These are phyloP conservation scores for Solanum neorickii DNA, from an alignment of 257 asterid genomes.

Conservation along the genomic window DNA sequence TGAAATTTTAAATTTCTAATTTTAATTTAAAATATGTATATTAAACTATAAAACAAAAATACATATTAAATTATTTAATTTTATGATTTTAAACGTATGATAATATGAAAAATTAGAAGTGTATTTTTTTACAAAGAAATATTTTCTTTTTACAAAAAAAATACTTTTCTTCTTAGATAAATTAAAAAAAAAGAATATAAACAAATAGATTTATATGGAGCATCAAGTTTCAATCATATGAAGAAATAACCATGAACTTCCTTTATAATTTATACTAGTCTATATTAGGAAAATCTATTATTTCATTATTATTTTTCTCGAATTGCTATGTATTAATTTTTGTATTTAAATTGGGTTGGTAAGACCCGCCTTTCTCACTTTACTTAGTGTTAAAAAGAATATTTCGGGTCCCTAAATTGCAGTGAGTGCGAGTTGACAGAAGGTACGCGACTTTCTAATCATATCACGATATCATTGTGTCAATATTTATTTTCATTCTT, in stretches of 20 bases:
- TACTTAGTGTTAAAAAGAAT: not conserved
- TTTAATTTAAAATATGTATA: not conserved
- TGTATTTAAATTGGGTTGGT: not conserved
- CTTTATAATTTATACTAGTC: not conserved
- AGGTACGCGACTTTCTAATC: not conserved
- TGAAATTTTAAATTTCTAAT: not conserved
- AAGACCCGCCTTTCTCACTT: not conserved
- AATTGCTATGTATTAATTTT: too few relatives aligned
- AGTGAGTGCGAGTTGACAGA: not conserved
- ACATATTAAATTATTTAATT: not conserved
- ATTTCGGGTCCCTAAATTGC: not conserved
- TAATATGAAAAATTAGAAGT: not conserved
- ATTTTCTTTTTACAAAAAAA: not conserved
- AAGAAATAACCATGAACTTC: not conserved
- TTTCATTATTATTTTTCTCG: not conserved
- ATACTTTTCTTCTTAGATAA: not conserved
- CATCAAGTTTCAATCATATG: not conserved
- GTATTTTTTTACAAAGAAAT: too few relatives aligned
- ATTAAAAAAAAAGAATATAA: not conserved
- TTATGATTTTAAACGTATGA: not conserved
- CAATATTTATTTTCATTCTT: not conserved
- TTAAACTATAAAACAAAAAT: too few relatives aligned
- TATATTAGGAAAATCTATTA: not conserved
- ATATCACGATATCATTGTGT: not conserved
- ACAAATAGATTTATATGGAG: not conserved